These are phyloP conservation scores for Sclerotinia borealis DNA, from an alignment of 2,329 filamentous ascomycete species.

Conservation along the genomic window DNA sequence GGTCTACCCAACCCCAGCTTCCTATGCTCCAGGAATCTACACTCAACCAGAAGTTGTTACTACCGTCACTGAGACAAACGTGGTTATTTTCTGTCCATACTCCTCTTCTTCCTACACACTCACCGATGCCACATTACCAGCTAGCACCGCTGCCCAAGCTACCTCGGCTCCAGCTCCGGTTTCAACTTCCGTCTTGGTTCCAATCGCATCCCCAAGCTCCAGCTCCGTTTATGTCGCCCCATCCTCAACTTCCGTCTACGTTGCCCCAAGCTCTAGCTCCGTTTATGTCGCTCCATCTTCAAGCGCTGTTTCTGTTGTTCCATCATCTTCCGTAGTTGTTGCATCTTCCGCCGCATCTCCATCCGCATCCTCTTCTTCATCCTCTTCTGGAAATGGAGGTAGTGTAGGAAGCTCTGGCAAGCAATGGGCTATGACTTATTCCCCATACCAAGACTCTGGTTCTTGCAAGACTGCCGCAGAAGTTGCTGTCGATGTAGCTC, in stretches of 20 bases:
- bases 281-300: neutral
- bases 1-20: slow-evolving; percentile 60
- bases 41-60: slow-evolving; percentile 59
- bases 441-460: slow-evolving; percentile 57
- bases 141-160: slow-evolving; percentile 19
- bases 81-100: slow-evolving; percentile 67
- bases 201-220: slow-evolving; percentile 21
- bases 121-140: neutral
- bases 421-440: slow-evolving; percentile 73
- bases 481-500: slow-evolving; percentile 54
- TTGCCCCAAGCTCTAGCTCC: neutral
- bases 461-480: slow-evolving; percentile 58
- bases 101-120: slow-evolving; percentile 34
- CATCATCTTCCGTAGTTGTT: slow-evolving; percentile 35
- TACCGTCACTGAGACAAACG: slow-evolving; percentile 62
- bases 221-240: slow-evolving; percentile 19
- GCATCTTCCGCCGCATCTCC: slow-evolving; percentile 16
- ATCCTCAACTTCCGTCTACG: neutral
- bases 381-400: slow-evolving; percentile 22
- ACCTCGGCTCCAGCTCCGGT: slow-evolving; percentile 25
- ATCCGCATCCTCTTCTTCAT: slow-evolving; percentile 50
- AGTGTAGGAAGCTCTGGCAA: slow-evolving; percentile 21
- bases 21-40: slow-evolving; percentile 66
- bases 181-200: neutral
- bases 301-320: neutral